Conservation (phyloP, 73 alveolate genomes). For the Stentor coeruleus region DNA sequence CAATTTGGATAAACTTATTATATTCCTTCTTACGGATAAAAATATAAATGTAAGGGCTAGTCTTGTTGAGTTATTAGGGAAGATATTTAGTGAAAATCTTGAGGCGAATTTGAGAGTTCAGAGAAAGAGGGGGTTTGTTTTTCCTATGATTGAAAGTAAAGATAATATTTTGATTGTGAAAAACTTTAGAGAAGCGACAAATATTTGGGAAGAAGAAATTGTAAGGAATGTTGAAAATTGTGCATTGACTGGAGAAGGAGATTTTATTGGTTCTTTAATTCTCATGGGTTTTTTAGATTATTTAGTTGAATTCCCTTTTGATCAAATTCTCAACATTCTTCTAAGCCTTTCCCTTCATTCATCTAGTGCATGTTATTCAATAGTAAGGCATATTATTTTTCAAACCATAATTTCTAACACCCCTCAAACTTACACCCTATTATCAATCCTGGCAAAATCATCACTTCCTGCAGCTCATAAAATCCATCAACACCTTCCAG, state of each 20-base stretch:
- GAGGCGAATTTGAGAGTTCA: neutral
- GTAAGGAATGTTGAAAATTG: neutral
- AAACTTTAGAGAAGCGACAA: neutral
- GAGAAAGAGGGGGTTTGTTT: neutral
- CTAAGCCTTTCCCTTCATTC: neutral
- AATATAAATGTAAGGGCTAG: neutral
- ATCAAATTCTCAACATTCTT: neutral
- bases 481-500: neutral
- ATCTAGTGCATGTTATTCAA: neutral
- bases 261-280: neutral
- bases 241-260: neutral
- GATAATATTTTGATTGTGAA: neutral
- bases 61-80: neutral
- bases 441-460: neutral
- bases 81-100: neutral
- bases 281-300: neutral
- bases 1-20: neutral
- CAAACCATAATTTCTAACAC: neutral
- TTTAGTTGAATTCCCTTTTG: neutral
- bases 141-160: neutral
- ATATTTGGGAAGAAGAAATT: conserved; percentile 21
- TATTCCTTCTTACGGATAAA: neutral
- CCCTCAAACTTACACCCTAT: neutral
- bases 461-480: neutral
- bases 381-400: neutral